Conservation (phyloP, 2,329 filamentous ascomycete genomes). For the Colletotrichum sp. region DNA sequence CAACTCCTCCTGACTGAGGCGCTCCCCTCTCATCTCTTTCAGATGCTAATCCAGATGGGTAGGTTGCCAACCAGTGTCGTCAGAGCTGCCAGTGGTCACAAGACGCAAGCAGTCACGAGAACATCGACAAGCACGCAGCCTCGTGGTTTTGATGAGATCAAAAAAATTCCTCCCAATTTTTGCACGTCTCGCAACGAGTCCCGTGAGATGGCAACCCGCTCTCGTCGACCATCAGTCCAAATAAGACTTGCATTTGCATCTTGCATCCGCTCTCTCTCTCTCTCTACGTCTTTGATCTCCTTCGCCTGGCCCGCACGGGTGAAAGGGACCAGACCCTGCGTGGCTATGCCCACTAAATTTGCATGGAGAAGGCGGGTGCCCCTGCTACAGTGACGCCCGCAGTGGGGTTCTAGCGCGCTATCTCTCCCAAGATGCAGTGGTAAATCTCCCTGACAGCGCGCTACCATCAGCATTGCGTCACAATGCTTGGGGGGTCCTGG, state of each 20-base stretch:
- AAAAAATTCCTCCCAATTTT: neutral
- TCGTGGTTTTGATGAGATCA: neutral
- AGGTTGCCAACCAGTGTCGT: neutral
- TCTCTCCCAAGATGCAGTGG: slow-evolving; percentile 1
- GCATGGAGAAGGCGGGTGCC: neutral
- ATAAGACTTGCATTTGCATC: slow-evolving; percentile 8
- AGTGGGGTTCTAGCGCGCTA: neutral
- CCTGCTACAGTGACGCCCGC: slow-evolving; percentile 5
- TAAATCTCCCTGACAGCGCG: slow-evolving; percentile 7
- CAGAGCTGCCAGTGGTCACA: neutral
- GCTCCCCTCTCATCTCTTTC: neutral
- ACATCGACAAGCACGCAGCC: neutral
- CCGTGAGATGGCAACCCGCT: slow-evolving; percentile 1
- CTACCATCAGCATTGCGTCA: slow-evolving; percentile 15
- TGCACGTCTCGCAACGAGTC: slow-evolving; percentile 4
- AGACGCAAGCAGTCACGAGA: neutral
- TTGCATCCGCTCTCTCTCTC: neutral
- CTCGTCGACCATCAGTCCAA: neutral
- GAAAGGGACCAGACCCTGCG: slow-evolving; percentile 22
- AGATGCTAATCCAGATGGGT: neutral
- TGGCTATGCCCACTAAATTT: slow-evolving; percentile 15
- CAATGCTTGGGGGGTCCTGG: slow-evolving; percentile 6
- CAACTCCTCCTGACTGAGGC: neutral
- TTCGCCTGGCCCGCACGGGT: slow-evolving; percentile 8
- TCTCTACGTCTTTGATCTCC: neutral